A percentile compares a stretch with the other conserved stretches of the same genome.
Conservation (phyloP, 2,329 filamentous ascomycete species). For the Harringtonia lauricola region DNA sequence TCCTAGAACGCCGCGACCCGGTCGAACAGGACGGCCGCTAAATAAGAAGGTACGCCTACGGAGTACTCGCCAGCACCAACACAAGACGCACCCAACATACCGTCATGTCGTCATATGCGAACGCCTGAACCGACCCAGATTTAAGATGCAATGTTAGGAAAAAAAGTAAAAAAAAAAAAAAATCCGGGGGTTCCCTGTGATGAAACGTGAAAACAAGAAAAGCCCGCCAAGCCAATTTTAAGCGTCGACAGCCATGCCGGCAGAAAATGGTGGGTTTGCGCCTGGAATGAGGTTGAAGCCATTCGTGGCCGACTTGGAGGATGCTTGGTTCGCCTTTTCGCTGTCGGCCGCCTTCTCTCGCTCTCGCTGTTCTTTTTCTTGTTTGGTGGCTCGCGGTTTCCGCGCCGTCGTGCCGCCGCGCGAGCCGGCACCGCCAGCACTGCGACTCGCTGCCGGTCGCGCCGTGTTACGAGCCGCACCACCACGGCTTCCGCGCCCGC, state of each 20-base stretch:
- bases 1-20: too few species aligned
- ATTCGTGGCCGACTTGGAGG: conserved; percentile 3
- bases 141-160: too few species aligned
- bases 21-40: too few species aligned
- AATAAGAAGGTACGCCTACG: too few species aligned
- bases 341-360: conserved; percentile 67
- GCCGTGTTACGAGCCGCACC: conserved; percentile 38
- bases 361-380: conserved; percentile 71
- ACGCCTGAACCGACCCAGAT: too few species aligned
- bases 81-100: too few species aligned
- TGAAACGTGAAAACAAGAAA: not conserved
- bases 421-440: conserved; percentile 48
- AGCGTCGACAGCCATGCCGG: conserved; percentile 11
- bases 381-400: conserved; percentile 79
- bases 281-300: not conserved
- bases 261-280: conserved; percentile 6
- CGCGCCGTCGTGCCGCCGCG: conserved; percentile 63
- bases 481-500: conserved; percentile 29
- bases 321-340: conserved; percentile 16
- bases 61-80: too few species aligned
- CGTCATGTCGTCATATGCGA: too few species aligned
- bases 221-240: too few species aligned
- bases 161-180: not conserved
- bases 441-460: conserved; percentile 50
- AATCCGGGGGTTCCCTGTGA: too few species aligned